Percentiles rank a stretch among this genome's conserved stretches.
Evolutionary conservation across 805 yeast species (phyloP).

Genomic region (Teunomyces kruisii): DNA sequence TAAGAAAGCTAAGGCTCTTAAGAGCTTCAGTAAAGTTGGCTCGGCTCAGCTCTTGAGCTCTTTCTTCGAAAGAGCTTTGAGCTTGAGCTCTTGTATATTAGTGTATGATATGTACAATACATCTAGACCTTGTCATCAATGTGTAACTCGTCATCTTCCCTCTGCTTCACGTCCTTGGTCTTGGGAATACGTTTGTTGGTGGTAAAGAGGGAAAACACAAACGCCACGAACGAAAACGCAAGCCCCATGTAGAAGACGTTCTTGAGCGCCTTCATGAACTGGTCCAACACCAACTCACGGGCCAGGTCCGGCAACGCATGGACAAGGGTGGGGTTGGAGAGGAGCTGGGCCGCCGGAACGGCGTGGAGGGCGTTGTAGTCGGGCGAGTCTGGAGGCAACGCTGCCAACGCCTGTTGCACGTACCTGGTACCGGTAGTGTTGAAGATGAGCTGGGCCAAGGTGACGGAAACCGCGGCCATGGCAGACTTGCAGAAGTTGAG

Average conservation of each 20-base stretch:
- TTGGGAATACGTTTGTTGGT: conserved; percentile 45
- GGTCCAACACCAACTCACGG: conserved; percentile 22
- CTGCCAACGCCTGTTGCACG: conserved; percentile 14
- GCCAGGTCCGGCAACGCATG: conserved; percentile 23
- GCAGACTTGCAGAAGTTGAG: conserved; percentile 31
- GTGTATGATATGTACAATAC: conserved; percentile 13
- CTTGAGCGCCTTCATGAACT: conserved; percentile 33
- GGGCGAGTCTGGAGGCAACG: conserved; percentile 11
- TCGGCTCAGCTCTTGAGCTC: too few species aligned
- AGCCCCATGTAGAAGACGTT: conserved; percentile 37
- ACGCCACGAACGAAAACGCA: conserved; percentile 32
- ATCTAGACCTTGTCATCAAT: not conserved
- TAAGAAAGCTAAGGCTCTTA: too few species aligned
- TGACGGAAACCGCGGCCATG: conserved; percentile 34
- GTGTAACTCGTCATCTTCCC: too few species aligned
- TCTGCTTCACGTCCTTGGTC: conserved; percentile 4
- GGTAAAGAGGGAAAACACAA: conserved; percentile 34
- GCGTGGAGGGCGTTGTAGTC: conserved; percentile 13
- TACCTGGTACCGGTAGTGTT: conserved; percentile 17
- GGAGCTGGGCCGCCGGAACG: conserved; percentile 14
- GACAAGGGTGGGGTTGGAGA: conserved; percentile 28
- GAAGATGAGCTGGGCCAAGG: conserved; percentile 33
- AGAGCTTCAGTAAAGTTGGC: too few species aligned
- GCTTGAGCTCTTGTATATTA: too few species aligned
- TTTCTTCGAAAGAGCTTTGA: too few species aligned